A percentile compares a stretch with the other conserved stretches of the same genome.
These are phyloP conservation scores for Colletotrichum plurivorum DNA, from an alignment of 2,329 filamentous ascomycete species.

Conservation along the genomic window DNA sequence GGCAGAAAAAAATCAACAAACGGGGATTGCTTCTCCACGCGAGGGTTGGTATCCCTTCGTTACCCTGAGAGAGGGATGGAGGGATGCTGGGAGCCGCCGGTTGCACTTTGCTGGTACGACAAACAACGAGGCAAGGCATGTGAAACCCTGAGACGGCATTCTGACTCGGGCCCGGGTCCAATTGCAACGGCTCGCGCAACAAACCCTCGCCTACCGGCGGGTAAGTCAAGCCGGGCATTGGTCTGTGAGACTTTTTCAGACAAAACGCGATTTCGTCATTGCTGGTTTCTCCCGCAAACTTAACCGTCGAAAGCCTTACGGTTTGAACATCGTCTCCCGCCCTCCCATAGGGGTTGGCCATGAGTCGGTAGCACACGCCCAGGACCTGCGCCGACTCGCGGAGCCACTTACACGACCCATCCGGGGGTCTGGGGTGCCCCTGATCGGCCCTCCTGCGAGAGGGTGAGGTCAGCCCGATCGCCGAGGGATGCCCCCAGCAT, in stretches of 20 bases:
- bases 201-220: neutral
- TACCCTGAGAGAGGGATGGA: constrained; percentile 7
- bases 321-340: constrained; percentile 38
- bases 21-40: constrained; percentile 12
- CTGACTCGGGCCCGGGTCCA: constrained; percentile 21
- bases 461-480: constrained; percentile 20
- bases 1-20: constrained; percentile 24
- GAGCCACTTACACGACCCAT: constrained; percentile 12
- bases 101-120: constrained; percentile 13
- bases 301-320: constrained; percentile 26
- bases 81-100: neutral
- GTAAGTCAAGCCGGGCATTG: neutral
- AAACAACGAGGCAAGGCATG: constrained; percentile 27
- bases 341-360: constrained; percentile 13
- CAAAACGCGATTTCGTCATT: constrained; percentile 39
- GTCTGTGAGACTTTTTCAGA: constrained; percentile 23
- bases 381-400: constrained; percentile 18
- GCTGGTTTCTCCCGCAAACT: constrained; percentile 30
- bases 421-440: constrained; percentile 6
- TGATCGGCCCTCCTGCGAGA: constrained; percentile 9
- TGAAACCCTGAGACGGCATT: constrained; percentile 24
- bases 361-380: constrained; percentile 14
- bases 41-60: constrained; percentile 3
- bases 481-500: constrained; percentile 21
- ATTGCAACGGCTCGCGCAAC: constrained; percentile 15